Conservation (phyloP, 2,329 filamentous ascomycete species). For the Chaetomiaceae sp. region DNA sequence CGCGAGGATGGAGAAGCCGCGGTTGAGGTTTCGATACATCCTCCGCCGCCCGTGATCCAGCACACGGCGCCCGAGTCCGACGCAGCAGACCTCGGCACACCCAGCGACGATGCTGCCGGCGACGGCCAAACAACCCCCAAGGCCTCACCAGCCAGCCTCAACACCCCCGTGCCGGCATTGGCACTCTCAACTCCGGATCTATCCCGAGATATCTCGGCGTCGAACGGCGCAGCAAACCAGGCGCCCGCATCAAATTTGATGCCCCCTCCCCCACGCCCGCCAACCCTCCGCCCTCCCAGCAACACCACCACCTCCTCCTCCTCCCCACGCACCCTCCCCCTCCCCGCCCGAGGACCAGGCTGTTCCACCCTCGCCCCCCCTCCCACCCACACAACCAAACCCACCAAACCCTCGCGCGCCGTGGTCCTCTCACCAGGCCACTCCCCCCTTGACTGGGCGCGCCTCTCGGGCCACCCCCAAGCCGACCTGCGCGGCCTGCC, state of each 20-base stretch:
- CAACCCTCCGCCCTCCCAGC: conserved; percentile 17
- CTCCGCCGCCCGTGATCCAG: conserved; percentile 16
- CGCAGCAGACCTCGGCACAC: conserved; percentile 24
- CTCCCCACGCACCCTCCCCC: conserved; percentile 16
- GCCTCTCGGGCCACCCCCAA: conserved; percentile 58
- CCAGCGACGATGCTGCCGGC: conserved; percentile 18
- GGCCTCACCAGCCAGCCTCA: conserved; percentile 33
- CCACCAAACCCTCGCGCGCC: conserved; percentile 58
- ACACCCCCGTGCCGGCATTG: conserved; percentile 41
- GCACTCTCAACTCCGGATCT: conserved; percentile 35
- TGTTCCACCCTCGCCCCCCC: conserved; percentile 45
- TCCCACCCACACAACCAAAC: conserved; percentile 48
- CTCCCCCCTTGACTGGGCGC: conserved; percentile 94
- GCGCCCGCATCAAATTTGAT: conserved; percentile 18
- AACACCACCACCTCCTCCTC: conserved; percentile 19
- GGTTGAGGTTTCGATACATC: conserved; percentile 15
- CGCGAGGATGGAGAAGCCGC: background rate
- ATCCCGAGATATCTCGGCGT: background rate
- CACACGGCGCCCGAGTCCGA: conserved; percentile 15
- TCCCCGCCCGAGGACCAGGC: conserved; percentile 18
- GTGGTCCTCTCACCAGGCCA: conserved; percentile 84
- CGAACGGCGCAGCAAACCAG: background rate
- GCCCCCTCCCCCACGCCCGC: conserved; percentile 30
- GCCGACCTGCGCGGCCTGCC: conserved; percentile 64
- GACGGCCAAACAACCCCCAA: conserved; percentile 50